Base-by-base conservation (phyloP, 192 early-diverging fungal genomes). In the Entophlyctis luteolus region DNA sequence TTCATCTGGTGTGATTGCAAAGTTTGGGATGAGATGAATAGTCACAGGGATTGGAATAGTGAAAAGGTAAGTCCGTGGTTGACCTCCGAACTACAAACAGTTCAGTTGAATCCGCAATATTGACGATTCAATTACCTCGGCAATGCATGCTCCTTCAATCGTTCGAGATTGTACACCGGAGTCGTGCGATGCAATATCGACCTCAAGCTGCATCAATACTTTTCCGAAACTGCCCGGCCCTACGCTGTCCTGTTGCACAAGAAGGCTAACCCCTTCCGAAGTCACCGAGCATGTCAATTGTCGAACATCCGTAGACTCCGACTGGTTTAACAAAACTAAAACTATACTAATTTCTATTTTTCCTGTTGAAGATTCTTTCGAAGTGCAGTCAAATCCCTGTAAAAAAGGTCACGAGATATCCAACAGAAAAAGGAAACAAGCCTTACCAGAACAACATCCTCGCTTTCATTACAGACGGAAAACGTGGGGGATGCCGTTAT, bases 331-430 rank as follows among this genome's bases (percentile, higher is more conserved):
- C 2, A 66, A 31, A 12, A 66, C 39, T 0, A 66, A 23, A 33
- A 48, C 52, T 2, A 36, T 33, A 35, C 49, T 8, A 10, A 66
- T 5, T 23, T 52, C 47, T 22, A 66, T 20, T 27, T 35, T n/a
- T 0, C 31, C 36, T 5, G 12, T 32, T 29, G 63, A 52, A 1
- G 42, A 27, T 0, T 29, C 63, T 4, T 47, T 34, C 4, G 63
- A 66, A 39, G 14, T 38, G 46, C 63, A 66, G 33, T 66, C 63
- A 66, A 54, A 66, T 0, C 63, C 55, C 55, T 57, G 33, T 6
- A 27, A 57, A 35, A 8, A 57, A 18, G 27, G 27, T 53, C 25
- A 14, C 22, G 16, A 53, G 50, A 18, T 1, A 14, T 23, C 27
- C 18, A 18, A 23, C 12, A 22, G 12, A 18, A 53, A 35, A 28